Base-by-base conservation (phyloP, 225 moss, liverwort and hornwort genomes). In the Ulota crispa region DNA sequence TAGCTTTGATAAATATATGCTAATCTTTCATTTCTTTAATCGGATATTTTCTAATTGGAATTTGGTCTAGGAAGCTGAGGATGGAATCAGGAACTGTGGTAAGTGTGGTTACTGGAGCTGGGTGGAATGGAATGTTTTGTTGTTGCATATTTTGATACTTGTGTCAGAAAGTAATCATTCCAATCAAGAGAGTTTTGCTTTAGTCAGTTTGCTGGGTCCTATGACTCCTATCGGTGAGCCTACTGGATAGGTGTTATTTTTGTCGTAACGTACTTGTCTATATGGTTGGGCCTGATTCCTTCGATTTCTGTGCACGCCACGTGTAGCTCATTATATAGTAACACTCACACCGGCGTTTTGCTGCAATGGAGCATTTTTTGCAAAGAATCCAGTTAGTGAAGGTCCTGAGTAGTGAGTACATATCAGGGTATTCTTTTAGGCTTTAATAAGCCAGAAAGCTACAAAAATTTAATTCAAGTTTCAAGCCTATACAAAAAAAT, bases 221-320 rank as follows among this genome's bases (percentile, higher is more conserved):
- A 41, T 14, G 31, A 3, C 42, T 24, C 64, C 70, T 68, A 30
- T 2, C 64, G 30, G 72, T 45, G 36, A 65, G 16, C 57, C 66
- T 47, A 72, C 56, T 16, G 34, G 20, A 26, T 45, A 27, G 79
- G 6, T 36, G 18, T 54, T 70, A 0, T 4, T 64, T 80, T 77
- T 77, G 81, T 72, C 85, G 52, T 72, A 59, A 72, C 72, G 8
- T 39, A 0, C 24, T 36, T 85, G 81, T 77, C 81, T 2, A 19
- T 0, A 37, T 81, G 37, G 9, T 57, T 50, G n/a, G 16, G 34
- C 57, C 27, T 18, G 81, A 85, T 85, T 85, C 85, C 71, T 64
- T 37, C 9, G 28, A 71, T n/a, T 30, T 52, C 36, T 79, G 10
- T 8, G 54, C 66, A 54, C 71, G 70, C 18, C 72, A 72, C 19